Percentiles rank a stretch among this genome's conserved stretches.
Conservation (phyloP, 2,329 filamentous ascomycete species). For the Emericellopsis atlantica region DNA sequence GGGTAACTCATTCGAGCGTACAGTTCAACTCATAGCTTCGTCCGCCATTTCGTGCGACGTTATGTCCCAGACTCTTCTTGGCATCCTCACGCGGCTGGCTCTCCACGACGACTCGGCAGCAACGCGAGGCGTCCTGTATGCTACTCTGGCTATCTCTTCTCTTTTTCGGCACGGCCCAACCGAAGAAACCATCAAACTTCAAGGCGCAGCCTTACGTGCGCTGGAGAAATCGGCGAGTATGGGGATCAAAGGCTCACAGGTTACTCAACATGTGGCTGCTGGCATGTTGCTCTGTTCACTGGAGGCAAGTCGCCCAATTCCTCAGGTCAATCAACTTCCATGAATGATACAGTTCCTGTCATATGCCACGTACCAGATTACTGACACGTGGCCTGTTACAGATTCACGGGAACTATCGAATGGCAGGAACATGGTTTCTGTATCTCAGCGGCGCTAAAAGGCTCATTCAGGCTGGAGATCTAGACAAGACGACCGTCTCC, state of each 20-base stretch:
- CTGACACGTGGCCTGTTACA: no score
- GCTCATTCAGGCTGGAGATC: not conserved
- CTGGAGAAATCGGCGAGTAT: not conserved
- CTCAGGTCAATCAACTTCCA: no score
- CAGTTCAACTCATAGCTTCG: no score
- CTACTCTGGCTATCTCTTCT: slow-evolving; percentile 2
- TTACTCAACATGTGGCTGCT: slow-evolving; percentile 2
- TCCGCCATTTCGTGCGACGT: not conserved
- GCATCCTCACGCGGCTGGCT: slow-evolving; percentile 1
- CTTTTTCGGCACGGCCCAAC: slow-evolving; percentile 1
- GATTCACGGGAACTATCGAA: no score
- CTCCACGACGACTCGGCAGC: slow-evolving; percentile 1
- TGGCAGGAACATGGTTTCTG: no score
- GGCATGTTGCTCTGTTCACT: slow-evolving; percentile 2
- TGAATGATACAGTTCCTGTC: no score
- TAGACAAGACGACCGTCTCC: not conserved
- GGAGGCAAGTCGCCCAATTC: not conserved
- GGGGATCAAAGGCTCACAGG: not conserved
- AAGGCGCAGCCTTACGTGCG: slow-evolving; percentile 1
- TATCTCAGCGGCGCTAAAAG: no score
- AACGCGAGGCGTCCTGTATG: slow-evolving; percentile 1
- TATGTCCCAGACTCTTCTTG: not conserved
- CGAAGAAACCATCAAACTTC: not conserved
- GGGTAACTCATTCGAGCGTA: no score
- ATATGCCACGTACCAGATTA: no score